Percentiles rank a stretch among this genome's conserved stretches.
phyloP scores from a whole-genome alignment of 2,329 filamentous ascomycete genomes.

The Exophiala sp. region DNA sequence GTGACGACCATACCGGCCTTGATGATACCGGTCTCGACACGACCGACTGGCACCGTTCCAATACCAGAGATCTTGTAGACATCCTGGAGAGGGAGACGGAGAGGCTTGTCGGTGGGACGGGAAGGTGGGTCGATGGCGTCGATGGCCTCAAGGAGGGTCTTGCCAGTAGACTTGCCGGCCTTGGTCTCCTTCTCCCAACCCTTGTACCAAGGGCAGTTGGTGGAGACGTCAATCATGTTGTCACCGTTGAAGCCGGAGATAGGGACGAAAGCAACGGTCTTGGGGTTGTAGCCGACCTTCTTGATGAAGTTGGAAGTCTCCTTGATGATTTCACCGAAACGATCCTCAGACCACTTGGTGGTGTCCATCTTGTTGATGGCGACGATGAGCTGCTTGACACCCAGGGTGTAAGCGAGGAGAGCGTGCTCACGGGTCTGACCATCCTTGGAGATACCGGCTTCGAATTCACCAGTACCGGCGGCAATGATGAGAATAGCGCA shows the following conservation, averaged over 20 bases:
- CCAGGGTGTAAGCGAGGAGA: conserved; percentile 98
- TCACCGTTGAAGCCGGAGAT: conserved; percentile 99
- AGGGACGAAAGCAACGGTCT: conserved; percentile 95
- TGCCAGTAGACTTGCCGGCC: conserved; percentile 78
- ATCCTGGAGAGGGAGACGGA: conserved; percentile 99
- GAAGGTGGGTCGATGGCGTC: conserved; percentile 89
- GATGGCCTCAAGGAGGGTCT: conserved; percentile 99
- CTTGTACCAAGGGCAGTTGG: conserved; percentile 99
- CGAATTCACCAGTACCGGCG: conserved; percentile 99
- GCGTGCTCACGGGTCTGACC: conserved; percentile 99
- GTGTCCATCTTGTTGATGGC: conserved; percentile 99
- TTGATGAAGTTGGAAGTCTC: conserved; percentile 99
- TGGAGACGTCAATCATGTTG: conserved; percentile 92
- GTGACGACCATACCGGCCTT: conserved; percentile 82
- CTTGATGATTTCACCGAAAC: conserved; percentile 99
- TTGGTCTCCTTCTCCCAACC: conserved; percentile 99
- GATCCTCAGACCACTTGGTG: conserved; percentile 93
- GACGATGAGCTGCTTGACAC: conserved; percentile 99
- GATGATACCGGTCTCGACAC: conserved; percentile 99
- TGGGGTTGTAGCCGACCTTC: conserved; percentile 99
- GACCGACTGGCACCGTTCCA: conserved; percentile 98
- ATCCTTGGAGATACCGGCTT: conserved; percentile 99
- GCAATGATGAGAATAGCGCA: conserved; percentile 99
- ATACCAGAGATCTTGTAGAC: conserved; percentile 99
- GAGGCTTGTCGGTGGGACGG: conserved; percentile 97